Conservation (phyloP, 2,329 filamentous ascomycete genomes). For the Macrophomina tecta region DNA sequence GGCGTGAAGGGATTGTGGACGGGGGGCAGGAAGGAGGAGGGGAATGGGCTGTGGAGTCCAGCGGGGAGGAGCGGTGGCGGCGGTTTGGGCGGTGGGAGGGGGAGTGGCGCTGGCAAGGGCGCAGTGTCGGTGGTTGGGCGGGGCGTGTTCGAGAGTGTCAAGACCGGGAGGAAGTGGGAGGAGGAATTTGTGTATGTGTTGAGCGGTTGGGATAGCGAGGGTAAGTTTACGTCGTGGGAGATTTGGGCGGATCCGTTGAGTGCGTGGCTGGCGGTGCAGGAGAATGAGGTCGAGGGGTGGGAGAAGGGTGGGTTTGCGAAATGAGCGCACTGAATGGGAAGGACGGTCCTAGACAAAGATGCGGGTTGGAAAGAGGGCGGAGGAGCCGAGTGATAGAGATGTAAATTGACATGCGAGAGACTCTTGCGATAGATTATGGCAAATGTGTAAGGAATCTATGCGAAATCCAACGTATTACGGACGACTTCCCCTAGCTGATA, state of each 20-base stretch:
- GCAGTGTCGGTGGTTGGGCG: constrained; percentile 12
- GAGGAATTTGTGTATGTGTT: constrained; percentile 25
- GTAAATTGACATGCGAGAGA: no score
- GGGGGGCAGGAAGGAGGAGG: background rate
- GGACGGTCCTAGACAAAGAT: no score
- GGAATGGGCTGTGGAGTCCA: background rate
- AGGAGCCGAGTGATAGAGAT: no score
- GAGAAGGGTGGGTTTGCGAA: constrained; percentile 4
- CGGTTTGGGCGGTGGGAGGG: background rate
- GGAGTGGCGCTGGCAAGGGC: background rate
- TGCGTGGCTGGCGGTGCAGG: constrained; percentile 20
- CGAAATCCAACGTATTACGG: no score
- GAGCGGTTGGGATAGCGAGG: constrained; percentile 13
- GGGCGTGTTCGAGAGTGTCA: constrained; percentile 6
- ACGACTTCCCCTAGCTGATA: no score
- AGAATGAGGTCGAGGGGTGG: constrained; percentile 21
- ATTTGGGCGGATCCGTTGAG: constrained; percentile 27
- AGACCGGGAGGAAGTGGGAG: constrained; percentile 18
- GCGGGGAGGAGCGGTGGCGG: background rate
- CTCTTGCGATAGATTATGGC: no score
- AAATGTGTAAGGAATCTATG: no score
- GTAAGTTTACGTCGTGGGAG: constrained; percentile 18
- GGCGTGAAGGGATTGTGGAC: background rate
- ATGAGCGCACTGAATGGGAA: no score
- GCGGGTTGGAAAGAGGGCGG: no score